Percentiles rank a stretch among this genome's conserved stretches.
phyloP scores from a whole-genome alignment of 768 basidiomycete genomes.

The Collybia sordida region DNA sequence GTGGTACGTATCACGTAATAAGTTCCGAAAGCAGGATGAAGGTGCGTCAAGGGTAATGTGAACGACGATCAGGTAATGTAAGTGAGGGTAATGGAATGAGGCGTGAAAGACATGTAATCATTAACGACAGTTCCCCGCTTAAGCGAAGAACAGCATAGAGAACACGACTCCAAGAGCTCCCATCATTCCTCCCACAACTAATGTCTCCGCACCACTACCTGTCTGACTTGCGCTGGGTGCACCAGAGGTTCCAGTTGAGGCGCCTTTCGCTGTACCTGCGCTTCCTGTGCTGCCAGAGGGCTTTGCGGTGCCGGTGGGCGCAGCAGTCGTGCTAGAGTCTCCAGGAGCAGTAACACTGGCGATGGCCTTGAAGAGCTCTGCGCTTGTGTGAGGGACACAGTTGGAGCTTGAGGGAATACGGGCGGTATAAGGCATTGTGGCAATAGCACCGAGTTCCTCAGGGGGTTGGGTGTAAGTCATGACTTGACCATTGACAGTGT shows the following conservation, averaged over 20 bases:
- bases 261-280: no score
- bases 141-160: constrained; percentile 18
- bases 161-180: constrained; percentile 17
- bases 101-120: no score
- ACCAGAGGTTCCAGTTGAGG: no score
- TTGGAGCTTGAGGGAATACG: constrained; percentile 35
- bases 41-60: no score
- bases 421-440: constrained; percentile 36
- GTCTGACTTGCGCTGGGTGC: constrained; percentile 11
- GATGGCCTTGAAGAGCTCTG: constrained; percentile 27
- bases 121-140: background rate
- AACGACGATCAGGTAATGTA: no score
- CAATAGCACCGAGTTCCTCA: constrained; percentile 34
- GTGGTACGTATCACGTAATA: no score
- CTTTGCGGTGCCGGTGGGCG: no score
- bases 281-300: no score
- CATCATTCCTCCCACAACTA: constrained; percentile 12
- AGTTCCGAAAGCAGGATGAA: no score
- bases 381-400: constrained; percentile 29
- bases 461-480: constrained; percentile 42
- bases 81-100: no score
- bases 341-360: constrained; percentile 10
- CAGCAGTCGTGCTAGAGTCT: no score
- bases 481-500: constrained; percentile 34
- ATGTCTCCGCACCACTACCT: constrained; percentile 9